Base-by-base conservation (phyloP, 2,329 filamentous ascomycete species). In the Aspergillus spinulosporus region DNA sequence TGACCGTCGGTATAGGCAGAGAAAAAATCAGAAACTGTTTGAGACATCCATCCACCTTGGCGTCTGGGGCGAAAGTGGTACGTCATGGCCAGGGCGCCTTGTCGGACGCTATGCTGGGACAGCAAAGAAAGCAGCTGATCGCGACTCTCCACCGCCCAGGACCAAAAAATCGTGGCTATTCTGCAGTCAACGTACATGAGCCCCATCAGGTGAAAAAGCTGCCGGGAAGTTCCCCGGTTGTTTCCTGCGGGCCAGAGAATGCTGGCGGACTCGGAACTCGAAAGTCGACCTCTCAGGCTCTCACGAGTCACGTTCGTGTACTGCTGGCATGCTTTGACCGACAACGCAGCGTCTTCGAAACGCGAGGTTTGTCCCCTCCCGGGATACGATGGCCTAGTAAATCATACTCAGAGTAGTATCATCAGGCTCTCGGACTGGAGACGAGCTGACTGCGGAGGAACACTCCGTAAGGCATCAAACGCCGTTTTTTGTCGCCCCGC, bases 401-500 rank as follows among this genome's bases (percentile, higher is more conserved):
- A 21, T 21, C 21, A 21, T 21, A 21, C 21, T 21, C 21, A 21
- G 21, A 37, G 9, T 37, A 37, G 34, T 42, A 21, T 8, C 5
- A 42, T 42, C 39, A 42, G 34, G 12, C 47, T 21, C 34, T 34
- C 32, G 15, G 15, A 14, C 29, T 46, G 28, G 12, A 31, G 29
- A 15, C 15, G 15, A 42, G 47, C 47, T 49, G 49, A 44, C 49
- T 44, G 40, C 49, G 12, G 21, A 21, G 21, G 21, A 21, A 21
- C 21, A 21, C 21, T 21, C 21, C 21, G 21, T 21, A 32, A 45
- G 39, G 26, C 29, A 52, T 36, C 28, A 32, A 46, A 46, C 21
- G 21, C 21, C 21, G 21, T 21, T 65, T 69, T 64, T 65, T 68
- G 32, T 56, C 15, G 61, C 59, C 62, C 64, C 66, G 62, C 63